phyloP scores from a whole-genome alignment of 805 yeast species.

The Candida broadrunensis region DNA sequence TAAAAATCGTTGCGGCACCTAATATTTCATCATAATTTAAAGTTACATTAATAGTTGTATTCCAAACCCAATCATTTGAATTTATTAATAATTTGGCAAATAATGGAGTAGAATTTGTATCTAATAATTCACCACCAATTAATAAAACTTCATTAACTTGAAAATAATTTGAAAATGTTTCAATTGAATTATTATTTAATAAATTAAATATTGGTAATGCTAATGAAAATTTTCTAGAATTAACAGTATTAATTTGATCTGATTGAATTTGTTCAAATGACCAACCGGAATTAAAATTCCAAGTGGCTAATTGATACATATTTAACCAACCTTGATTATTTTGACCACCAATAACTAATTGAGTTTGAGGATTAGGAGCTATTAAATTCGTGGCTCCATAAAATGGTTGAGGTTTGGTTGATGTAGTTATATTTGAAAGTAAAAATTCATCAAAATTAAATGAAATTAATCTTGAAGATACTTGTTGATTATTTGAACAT shows the following conservation, averaged over 20 bases:
- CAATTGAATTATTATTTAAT: slow-evolving; percentile 15
- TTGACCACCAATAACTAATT: slow-evolving; percentile 64
- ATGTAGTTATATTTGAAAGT: slow-evolving; percentile 40
- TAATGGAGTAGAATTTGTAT: slow-evolving; percentile 34
- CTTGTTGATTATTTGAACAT: slow-evolving; percentile 17
- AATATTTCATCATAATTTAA: slow-evolving; percentile 23
- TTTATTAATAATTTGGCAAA: slow-evolving; percentile 37
- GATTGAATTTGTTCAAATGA: slow-evolving; percentile 40
- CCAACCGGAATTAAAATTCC: slow-evolving; percentile 70
- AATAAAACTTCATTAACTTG: slow-evolving; percentile 44
- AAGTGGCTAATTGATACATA: slow-evolving; percentile 69
- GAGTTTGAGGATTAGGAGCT: slow-evolving; percentile 45
- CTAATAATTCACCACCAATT: slow-evolving; percentile 55
- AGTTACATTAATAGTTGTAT: slow-evolving; percentile 10
- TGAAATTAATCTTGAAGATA: slow-evolving; percentile 43
- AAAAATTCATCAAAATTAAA: slow-evolving; percentile 33
- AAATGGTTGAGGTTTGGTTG: slow-evolving; percentile 55
- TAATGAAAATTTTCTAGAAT: slow-evolving; percentile 52
- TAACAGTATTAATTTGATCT: slow-evolving; percentile 30
- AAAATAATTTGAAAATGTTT: slow-evolving; percentile 25
- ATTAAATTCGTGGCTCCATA: slow-evolving; percentile 47
- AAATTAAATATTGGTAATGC: slow-evolving; percentile 51
- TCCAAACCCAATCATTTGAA: slow-evolving; percentile 39
- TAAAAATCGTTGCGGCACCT: slow-evolving; percentile 54
- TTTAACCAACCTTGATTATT: slow-evolving; percentile 64